Evolutionary conservation across 1,284 basidiomycete genomes (phyloP).

Genomic region (Ustilago trichophora): DNA sequence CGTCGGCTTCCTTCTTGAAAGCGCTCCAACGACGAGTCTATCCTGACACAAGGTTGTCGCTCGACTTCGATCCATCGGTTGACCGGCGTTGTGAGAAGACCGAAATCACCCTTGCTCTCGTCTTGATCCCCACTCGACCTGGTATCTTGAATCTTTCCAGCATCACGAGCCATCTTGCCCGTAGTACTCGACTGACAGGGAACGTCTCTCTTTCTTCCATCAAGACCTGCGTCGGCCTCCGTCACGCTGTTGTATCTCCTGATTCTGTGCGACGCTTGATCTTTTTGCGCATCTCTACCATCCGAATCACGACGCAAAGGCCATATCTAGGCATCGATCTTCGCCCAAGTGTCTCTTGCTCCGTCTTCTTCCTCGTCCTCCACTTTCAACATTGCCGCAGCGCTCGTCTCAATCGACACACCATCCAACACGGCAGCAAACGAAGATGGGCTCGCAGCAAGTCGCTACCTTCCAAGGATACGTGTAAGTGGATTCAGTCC

Average conservation of each 20-base stretch:
- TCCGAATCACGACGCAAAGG: background rate
- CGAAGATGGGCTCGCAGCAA: constrained; percentile 23
- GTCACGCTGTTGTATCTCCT: background rate
- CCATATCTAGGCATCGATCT: constrained; percentile 10
- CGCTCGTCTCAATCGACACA: background rate
- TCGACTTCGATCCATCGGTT: constrained; percentile 41
- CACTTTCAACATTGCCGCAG: background rate
- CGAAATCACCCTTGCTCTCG: background rate
- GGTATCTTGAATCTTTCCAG: too few relatives aligned
- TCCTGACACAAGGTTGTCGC: constrained; percentile 27
- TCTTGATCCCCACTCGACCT: background rate
- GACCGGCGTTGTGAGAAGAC: constrained; percentile 32
- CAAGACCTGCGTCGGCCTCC: too few relatives aligned
- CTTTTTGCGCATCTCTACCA: background rate
- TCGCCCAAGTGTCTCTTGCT: background rate
- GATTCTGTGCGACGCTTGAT: background rate
- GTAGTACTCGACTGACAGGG: background rate
- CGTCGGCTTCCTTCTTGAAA: constrained; percentile 18
- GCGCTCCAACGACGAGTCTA: constrained; percentile 14
- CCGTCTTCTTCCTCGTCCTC: background rate
- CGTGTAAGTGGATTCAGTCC: constrained; percentile 8
- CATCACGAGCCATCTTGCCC: background rate
- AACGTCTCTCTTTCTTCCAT: background rate
- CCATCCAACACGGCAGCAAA: background rate
- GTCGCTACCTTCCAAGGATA: constrained; percentile 27